Evolutionary conservation across 2,329 filamentous ascomycete species (phyloP).

Genomic region (Fusarium nygamai): DNA sequence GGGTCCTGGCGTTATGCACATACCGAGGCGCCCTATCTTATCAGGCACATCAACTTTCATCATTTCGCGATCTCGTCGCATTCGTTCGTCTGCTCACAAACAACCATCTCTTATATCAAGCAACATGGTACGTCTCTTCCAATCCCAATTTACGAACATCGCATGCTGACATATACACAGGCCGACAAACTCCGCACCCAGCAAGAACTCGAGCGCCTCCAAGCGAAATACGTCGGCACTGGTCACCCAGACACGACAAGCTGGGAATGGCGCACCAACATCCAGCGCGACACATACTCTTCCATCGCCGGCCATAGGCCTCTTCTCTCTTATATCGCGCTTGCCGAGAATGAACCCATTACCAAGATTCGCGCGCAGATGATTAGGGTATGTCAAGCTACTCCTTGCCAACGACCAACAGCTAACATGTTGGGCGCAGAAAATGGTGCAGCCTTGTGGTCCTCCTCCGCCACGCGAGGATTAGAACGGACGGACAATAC

Average conservation of each 20-base stretch:
- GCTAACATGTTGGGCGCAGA: constrained; percentile 52
- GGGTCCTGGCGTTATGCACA: constrained; percentile 1
- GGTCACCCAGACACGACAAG: constrained; percentile 96
- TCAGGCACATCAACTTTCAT: constrained; percentile 18
- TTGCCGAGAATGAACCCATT: constrained; percentile 86
- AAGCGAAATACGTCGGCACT: constrained; percentile 95
- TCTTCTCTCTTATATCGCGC: constrained; percentile 85
- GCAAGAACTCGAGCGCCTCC: constrained; percentile 96
- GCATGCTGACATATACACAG: constrained; percentile 53
- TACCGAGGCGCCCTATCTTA: constrained; percentile 21
- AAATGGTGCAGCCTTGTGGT: constrained; percentile 73
- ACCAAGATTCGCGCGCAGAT: constrained; percentile 82
- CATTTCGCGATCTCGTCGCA: constrained; percentile 2
- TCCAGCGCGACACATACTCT: constrained; percentile 90
- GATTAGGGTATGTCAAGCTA: constrained; percentile 69
- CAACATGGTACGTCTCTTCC: constrained; percentile 38
- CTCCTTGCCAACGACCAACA: not conserved
- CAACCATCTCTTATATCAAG: not conserved
- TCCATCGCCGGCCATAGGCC: constrained; percentile 91
- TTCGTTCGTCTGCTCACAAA: not conserved
- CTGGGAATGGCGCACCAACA: constrained; percentile 97
- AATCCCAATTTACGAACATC: not conserved
- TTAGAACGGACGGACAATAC: constrained; percentile 39
- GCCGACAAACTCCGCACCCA: constrained; percentile 98
- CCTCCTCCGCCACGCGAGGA: constrained; percentile 67